These are phyloP conservation scores for Arthrinium phaeospermum DNA, from an alignment of 2,329 filamentous ascomycete genomes.

Conservation along the genomic window DNA sequence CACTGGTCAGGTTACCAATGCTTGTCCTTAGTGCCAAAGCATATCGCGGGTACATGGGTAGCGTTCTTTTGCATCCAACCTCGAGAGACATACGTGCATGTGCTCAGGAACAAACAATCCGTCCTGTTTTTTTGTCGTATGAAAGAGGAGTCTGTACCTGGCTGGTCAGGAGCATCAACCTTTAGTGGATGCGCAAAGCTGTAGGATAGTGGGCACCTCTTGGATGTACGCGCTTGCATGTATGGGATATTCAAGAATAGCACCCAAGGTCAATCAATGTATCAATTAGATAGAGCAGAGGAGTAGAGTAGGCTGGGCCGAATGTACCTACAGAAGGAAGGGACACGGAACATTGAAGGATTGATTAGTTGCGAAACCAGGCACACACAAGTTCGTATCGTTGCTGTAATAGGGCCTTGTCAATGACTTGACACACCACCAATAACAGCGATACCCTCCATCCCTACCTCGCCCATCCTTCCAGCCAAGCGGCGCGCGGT, in stretches of 20 bases:
- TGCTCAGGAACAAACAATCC: conserved; percentile 12
- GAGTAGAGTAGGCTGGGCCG: background rate
- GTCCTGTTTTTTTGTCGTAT: background rate
- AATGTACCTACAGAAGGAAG: conserved; percentile 5
- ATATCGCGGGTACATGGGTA: conserved; percentile 5
- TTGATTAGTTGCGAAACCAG: conserved; percentile 18
- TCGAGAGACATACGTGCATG: conserved; percentile 16
- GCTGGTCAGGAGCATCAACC: background rate
- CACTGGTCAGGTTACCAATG: conserved; percentile 14
- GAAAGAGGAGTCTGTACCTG: conserved; percentile 14
- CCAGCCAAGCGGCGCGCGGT: conserved; percentile 16
- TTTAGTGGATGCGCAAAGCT: conserved; percentile 6
- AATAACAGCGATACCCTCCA: conserved; percentile 16
- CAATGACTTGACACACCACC: conserved; percentile 17
- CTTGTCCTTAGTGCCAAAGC: background rate
- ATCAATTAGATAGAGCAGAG: background rate
- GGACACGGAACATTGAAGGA: conserved; percentile 2
- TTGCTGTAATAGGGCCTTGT: conserved; percentile 10
- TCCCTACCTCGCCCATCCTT: conserved; percentile 15
- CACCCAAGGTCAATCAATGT: background rate
- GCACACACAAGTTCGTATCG: conserved; percentile 20
- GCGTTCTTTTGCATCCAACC: conserved; percentile 15
- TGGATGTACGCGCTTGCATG: background rate
- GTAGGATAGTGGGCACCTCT: conserved; percentile 2
- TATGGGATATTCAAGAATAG: conserved; percentile 14